Evolutionary conservation across 805 yeast genomes (phyloP).

Genomic region (Saturnispora zaruensis): DNA sequence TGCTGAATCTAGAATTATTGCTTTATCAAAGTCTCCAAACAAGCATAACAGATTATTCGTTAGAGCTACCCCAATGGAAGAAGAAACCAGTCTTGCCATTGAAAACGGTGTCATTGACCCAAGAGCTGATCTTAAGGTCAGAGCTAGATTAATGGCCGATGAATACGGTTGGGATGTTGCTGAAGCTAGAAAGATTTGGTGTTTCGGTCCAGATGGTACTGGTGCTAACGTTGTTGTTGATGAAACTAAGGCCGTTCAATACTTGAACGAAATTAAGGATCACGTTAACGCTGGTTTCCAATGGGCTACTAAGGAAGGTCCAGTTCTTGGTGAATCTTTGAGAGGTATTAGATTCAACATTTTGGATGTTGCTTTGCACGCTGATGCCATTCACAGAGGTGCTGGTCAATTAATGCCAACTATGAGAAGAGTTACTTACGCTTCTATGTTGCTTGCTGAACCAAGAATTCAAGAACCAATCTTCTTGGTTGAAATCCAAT

Average conservation of each 20-base stretch:
- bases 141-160: conserved; percentile 98
- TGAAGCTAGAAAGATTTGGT: conserved; percentile 99
- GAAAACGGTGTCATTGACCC: conserved; percentile 88
- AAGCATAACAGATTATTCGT: conserved; percentile 99
- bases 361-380: conserved; percentile 97
- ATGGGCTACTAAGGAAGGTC: conserved; percentile 99
- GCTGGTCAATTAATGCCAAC: conserved; percentile 99
- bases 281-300: conserved; percentile 99
- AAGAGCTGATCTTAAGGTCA: conserved; percentile 96
- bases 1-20: conserved; percentile 88
- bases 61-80: conserved; percentile 93
- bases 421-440: conserved; percentile 99
- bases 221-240: conserved; percentile 99
- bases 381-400: conserved; percentile 99
- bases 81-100: conserved; percentile 86
- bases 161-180: conserved; percentile 99
- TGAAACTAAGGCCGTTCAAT: conserved; percentile 99
- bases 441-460: conserved; percentile 95
- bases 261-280: conserved; percentile 98
- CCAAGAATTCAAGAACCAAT: conserved; percentile 99
- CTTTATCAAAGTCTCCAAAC: conserved; percentile 99
- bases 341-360: conserved; percentile 97
- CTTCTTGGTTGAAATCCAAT: conserved; percentile 97
- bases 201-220: conserved; percentile 99
- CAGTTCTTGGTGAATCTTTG: conserved; percentile 91